Evolutionary conservation across 306 rosid species (phyloP), one percentile per base, ranked within the genome.

Genomic region (Begonia masoniana): DNA sequence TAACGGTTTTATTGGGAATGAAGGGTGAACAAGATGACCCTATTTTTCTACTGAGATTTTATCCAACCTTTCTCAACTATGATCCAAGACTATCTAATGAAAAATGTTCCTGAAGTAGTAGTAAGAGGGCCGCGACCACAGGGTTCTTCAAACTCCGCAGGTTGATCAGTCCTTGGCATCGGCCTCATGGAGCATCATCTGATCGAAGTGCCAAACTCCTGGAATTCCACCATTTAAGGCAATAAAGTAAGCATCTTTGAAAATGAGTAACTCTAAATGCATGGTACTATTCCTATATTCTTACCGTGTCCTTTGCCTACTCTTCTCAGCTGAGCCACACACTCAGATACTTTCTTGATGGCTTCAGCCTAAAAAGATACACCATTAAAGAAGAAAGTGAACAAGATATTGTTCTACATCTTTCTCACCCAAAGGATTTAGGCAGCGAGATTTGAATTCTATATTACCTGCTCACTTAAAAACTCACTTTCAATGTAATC

Each of bases 151-250:
- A 17, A 17, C 19, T 17, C 19, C 19, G 19, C 19, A 17, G 19
- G 19, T 17, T 26, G 35, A 26, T 73, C 59, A 74, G 9, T 70
- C 78, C 15, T 70, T 76, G 54, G 56, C 84, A 11, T 9, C 63
- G 16, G 42, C 82, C 56, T 53, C 80, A n/a, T 67, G 65, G 10
- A 86, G 87, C 56, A 86, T 64, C 72, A 58, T 69, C 87, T 86
- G 99, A 76, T 92, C 87, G 12, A 92, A 86, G 76, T 86, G 99
- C 99, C 99, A 92, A 6, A 78, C 88, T 71, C 99, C 99, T 92
- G 87, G 45, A 67, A 24, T 7, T 42, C 6, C 50, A 50, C 14
- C 42, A 52, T 47, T 48, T 19, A 53, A 53, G 10, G 8, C 3
- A 1, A 26, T 53, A 19, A 2, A 17, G 56, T 19, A 13, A 10